A percentile compares a stretch with the other conserved stretches of the same genome.
Evolutionary conservation across 176 grass and related monocot genomes (phyloP).

Genomic region (Zea mays): Zm-B73-REFERENCE-NAM-5.0 NC_050096.1:273909501-273910000

Average conservation of each 20-base stretch:
- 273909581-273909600: too few species aligned
- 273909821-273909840: neutral
- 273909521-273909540: neutral
- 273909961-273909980: neutral
- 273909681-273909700: constrained; percentile 70
- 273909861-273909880: neutral
- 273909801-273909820: neutral
- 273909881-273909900: too few species aligned
- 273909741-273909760: constrained; percentile 90
- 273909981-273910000: neutral
- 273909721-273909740: constrained; percentile 68
- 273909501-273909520: neutral
- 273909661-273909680: constrained; percentile 63
- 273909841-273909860: neutral
- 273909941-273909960: neutral
- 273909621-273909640: too few species aligned
- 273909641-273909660: too few species aligned
- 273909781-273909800: neutral
- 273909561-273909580: too few species aligned
- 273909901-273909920: too few species aligned
- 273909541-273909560: too few species aligned
- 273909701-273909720: constrained; percentile 76
- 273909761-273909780: neutral
- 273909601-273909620: too few species aligned
- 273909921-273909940: too few species aligned